These are phyloP conservation scores for Puccinia hordei DNA, from an alignment of 1,284 basidiomycete species.

Conservation along the genomic window DNA sequence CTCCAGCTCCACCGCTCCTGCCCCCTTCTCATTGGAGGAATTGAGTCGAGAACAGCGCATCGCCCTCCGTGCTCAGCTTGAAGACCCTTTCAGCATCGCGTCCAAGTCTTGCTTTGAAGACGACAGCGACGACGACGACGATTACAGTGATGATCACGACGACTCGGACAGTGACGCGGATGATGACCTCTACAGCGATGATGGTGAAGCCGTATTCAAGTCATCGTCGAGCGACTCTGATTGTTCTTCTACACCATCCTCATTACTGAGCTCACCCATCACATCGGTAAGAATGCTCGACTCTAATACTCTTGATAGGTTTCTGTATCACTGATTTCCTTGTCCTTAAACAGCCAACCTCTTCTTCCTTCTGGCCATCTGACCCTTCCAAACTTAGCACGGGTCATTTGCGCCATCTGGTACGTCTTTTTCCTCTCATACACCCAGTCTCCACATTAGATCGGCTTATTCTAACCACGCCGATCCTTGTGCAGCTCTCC, in stretches of 20 bases:
- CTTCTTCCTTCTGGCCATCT: conserved; percentile 15
- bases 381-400: conserved; percentile 7
- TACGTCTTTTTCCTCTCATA: background rate
- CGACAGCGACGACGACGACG: conserved; percentile 35
- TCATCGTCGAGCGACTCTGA: conserved; percentile 9
- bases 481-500: background rate
- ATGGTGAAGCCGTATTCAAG: conserved; percentile 18
- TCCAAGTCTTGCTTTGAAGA: conserved; percentile 45
- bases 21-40: conserved; percentile 17
- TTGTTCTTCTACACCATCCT: conserved; percentile 20
- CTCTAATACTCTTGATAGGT: background rate
- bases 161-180: conserved; percentile 40
- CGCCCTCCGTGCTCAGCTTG: conserved; percentile 18
- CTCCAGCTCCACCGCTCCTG: conserved; percentile 15
- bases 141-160: background rate
- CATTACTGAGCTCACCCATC: conserved; percentile 9
- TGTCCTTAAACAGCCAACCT: background rate
- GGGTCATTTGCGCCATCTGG: conserved; percentile 27
- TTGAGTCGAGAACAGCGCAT: conserved; percentile 41
- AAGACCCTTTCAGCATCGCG: conserved; percentile 45
- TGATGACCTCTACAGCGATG: conserved; percentile 48
- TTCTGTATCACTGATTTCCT: background rate
- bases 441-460: background rate
- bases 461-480: background rate
- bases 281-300: background rate